Evolutionary conservation across 495 filamentous ascomycete species (phyloP).

Genomic region (Aspergillus haitiensis): DNA sequence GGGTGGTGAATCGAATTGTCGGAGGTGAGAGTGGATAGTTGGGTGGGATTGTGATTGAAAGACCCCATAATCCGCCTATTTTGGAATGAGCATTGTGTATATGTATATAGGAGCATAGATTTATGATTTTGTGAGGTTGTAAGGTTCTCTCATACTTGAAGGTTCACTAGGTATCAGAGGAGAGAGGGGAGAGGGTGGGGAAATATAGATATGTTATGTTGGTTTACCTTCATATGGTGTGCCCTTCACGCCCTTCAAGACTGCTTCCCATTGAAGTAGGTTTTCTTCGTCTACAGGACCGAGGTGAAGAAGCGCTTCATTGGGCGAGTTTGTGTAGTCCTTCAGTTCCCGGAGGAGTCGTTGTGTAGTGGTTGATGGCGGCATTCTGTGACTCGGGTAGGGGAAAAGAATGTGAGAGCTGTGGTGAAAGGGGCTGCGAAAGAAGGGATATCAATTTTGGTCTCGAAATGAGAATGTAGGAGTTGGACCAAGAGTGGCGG

Average conservation of each 20-base stretch:
- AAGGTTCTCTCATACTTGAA: background rate
- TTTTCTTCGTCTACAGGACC: slow-evolving; percentile 68
- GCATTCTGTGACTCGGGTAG: slow-evolving; percentile 22
- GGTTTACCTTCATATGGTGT: slow-evolving; percentile 70
- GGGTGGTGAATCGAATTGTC: slow-evolving; percentile 72
- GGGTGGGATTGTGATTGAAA: slow-evolving; percentile 71
- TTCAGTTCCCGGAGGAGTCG: slow-evolving; percentile 67
- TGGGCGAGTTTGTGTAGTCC: slow-evolving; percentile 55
- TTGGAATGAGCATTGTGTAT: background rate
- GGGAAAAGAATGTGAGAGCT: background rate
- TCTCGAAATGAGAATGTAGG: background rate
- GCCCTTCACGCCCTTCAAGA: slow-evolving; percentile 67
- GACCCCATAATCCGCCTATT: slow-evolving; percentile 78
- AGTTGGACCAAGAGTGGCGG: slow-evolving; percentile 13
- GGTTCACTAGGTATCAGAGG: background rate
- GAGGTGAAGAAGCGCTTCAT: slow-evolving; percentile 59
- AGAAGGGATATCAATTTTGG: background rate
- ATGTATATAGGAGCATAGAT: slow-evolving; percentile 3
- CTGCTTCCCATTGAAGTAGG: slow-evolving; percentile 74
- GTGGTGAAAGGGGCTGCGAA: slow-evolving; percentile 16
- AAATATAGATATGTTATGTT: background rate
- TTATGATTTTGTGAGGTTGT: background rate
- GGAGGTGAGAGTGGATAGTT: slow-evolving; percentile 81
- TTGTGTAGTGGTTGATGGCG: slow-evolving; percentile 46
- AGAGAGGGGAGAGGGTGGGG: slow-evolving; percentile 4